Base-by-base conservation (phyloP, 768 basidiomycete species). In the Tricholoma flavovirens region DNA sequence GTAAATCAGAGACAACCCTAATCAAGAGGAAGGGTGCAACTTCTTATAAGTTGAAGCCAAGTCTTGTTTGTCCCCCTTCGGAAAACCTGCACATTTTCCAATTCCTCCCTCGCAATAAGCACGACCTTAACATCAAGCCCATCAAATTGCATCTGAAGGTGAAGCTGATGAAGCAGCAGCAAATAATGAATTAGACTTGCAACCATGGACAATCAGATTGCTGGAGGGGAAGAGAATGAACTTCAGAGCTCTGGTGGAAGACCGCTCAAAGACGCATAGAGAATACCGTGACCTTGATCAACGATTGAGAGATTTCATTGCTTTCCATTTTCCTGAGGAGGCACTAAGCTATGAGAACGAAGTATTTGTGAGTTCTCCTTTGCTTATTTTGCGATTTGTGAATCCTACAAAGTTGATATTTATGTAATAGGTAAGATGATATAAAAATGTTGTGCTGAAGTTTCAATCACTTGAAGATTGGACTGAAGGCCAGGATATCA, bases 401-500 rank as follows among this genome's bases (percentile, higher is more conserved):
- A 42, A 42, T 42, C 12, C 40, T 42, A 5, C 4, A 5, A 33
- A 54, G 30, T 56, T 53, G 35, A 33, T 4, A 32, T 43, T 22
- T n/a, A n/a, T n/a, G n/a, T 26, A 49, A 15, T 57, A 69, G 66
- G 55, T 67, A n/a, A 51, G 56, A 40, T 36, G 19, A 11, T 65
- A 62, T 60, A 65, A 62, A 59, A 65, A 64, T 55, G 33, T 64
- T 21, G 53, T 54, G 33, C 51, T 68, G 29, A 58, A 57, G 11
- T 69, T 66, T 56, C 66, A 66, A 35, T 69, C 66, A 0, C 22
- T 61, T 2, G 64, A 67, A 54, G 59, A 69, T 46, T 68, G 67
- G 66, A 60, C 62, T 3, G 61, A 64, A 52, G 62, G 21, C n/a
- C 51, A 35, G 24, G 60, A 68, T 49, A 68, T 69, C 26, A 15